Evolutionary conservation across 768 basidiomycete genomes (phyloP), one percentile per base, ranked within the genome.

Genomic region (Auricularia auricula-judae): DNA sequence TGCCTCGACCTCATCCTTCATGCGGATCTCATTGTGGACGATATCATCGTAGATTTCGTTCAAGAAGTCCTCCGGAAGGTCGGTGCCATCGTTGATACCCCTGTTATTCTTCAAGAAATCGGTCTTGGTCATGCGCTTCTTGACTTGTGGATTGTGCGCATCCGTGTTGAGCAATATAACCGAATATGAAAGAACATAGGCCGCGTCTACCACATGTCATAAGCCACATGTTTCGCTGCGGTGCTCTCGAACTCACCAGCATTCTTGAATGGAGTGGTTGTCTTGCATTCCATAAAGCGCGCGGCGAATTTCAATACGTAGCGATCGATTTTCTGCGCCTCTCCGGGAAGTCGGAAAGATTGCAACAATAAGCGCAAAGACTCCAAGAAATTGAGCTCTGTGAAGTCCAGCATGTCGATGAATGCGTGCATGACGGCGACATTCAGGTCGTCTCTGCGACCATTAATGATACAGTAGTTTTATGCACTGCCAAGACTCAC

Each of bases 251-350:
- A 47, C 33, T 4, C 35, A 91, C 91, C 95, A 70, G 97, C 97
- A 75, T 98, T 98, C 62, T 91, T 89, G 71, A 98, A 99, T 2
- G 84, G 81, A 1, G 89, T 90, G 68, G 87, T 83, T 0, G 85
- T 76, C 73, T 98, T 98, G 64, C 87, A 88, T 12, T 87, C 91
- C 67, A 98, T 93, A 73, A 93, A 99, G 42, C 94, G 85, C 73
- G 98, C 95, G 8, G 97, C 96, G 71, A 98, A 99, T 75, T 99
- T 99, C 63, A 98, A 84, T 93, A 99, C 95, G 77, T 85, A 98
- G 8, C 97, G 87, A 81, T 99, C 97, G 69, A 99, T 98, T 77
- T 98, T 98, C 75, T 99, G 97, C 0, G 93, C 80, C 76, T 99
- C 97, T 54, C 97, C 97, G 5, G 97, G 97, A 21, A 99, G 82